These are phyloP conservation scores for Lycium ferocissimum DNA, from an alignment of 257 asterid genomes.

Conservation along the genomic window DNA sequence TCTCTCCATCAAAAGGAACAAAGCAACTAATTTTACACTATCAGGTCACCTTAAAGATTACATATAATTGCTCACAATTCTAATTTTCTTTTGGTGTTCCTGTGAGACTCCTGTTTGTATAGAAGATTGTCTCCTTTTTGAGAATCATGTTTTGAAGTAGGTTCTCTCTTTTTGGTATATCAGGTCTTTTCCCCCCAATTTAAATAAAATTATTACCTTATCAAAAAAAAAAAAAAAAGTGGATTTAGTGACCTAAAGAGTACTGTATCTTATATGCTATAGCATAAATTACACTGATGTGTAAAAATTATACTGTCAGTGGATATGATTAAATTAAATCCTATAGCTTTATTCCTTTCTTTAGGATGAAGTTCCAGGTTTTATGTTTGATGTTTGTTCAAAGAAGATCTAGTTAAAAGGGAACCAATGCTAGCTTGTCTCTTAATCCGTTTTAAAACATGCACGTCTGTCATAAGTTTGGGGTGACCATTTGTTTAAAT, in stretches of 20 bases:
- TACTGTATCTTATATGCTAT: background rate
- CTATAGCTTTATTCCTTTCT: background rate
- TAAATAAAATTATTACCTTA: too few species aligned
- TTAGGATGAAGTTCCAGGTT: background rate
- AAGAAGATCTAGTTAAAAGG: background rate
- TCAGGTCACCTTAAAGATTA: background rate
- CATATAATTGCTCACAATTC: background rate
- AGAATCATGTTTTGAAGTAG: too few species aligned
- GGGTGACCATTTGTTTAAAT: too few species aligned
- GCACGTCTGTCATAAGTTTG: too few species aligned
- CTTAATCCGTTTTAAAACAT: too few species aligned
- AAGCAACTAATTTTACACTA: background rate
- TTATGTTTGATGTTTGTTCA: background rate
- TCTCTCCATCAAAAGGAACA: background rate
- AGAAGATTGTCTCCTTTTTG: too few species aligned
- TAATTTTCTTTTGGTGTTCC: too few species aligned
- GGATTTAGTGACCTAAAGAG: background rate
- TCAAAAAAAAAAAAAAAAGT: background rate
- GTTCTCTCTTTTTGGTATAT: too few species aligned
- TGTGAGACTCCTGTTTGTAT: too few species aligned
- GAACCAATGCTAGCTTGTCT: background rate
- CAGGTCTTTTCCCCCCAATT: too few species aligned
- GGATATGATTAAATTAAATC: background rate
- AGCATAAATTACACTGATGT: too few species aligned
- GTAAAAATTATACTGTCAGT: too few species aligned